phyloP scores from a whole-genome alignment of 1,139 yeast genomes.

The Geotrichum europaeum region DNA sequence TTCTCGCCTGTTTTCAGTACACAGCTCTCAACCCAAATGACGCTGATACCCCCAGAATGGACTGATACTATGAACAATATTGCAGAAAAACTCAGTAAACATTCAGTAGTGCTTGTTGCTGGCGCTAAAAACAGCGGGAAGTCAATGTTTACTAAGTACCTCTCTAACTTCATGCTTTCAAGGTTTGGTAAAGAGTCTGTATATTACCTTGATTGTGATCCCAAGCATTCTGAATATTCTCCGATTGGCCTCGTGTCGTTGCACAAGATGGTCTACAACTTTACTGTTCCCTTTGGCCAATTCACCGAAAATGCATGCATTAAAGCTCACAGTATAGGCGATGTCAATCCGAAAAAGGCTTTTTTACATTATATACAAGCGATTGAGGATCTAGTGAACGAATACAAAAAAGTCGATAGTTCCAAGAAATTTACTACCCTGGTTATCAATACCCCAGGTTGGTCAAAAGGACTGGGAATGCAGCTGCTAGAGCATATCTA shows the following conservation, averaged over 20 bases:
- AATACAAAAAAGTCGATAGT: constrained; percentile 27
- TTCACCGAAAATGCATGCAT: constrained; percentile 25
- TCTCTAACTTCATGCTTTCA: constrained; percentile 43
- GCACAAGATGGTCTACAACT: constrained; percentile 20
- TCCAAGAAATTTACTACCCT: constrained; percentile 40
- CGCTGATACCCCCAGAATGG: constrained; percentile 27
- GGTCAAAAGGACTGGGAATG: constrained; percentile 87
- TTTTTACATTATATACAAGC: constrained; percentile 53
- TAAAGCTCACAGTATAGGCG: constrained; percentile 56
- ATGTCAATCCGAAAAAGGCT: constrained; percentile 61
- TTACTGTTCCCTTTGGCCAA: constrained; percentile 35
- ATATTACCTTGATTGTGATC: constrained; percentile 71
- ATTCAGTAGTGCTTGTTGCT: constrained; percentile 37
- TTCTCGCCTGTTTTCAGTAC: constrained; percentile 18
- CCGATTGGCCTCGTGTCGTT: constrained; percentile 64
- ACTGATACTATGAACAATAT: constrained; percentile 17
- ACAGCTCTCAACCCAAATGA: constrained; percentile 18
- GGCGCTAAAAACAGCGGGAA: constrained; percentile 83
- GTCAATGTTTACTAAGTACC: constrained; percentile 58
- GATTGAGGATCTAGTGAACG: constrained; percentile 41
- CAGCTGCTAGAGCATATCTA: constrained; percentile 53
- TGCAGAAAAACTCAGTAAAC: constrained; percentile 7
- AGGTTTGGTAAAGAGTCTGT: constrained; percentile 23
- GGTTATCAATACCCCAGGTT: constrained; percentile 81
- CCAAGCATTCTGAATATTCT: constrained; percentile 83